Evolutionary conservation across 768 basidiomycete species (phyloP), one percentile per base, ranked within the genome.

Genomic region (Gautieria morchelliformis): DNA sequence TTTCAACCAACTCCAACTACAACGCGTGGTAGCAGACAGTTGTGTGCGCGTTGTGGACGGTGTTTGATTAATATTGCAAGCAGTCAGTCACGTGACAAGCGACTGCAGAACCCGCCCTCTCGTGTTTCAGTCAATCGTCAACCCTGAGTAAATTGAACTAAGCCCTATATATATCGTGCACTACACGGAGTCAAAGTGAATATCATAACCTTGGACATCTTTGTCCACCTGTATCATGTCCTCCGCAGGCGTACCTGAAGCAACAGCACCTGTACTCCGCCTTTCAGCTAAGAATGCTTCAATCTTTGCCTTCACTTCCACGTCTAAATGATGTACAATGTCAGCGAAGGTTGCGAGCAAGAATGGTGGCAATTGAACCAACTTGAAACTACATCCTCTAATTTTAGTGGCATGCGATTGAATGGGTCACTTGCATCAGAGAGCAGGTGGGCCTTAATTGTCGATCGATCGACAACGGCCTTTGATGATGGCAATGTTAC

Each of bases 381-480:
- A 92, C 93, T 71, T 27, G 90, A 81, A 58, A 84, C 67, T 14
- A 94, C 85, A 11, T 94, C 88, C 55, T 87, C 87, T 61, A 93
- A 82, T 10, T 74, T 69, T 27, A 96, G 74, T 1, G 95, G 91
- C 35, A 77, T 74, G 30, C 96, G 85, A 70, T 97, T 99, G 80
- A 98, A 99, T 1, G 96, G 96, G 70, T 99, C 96, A 53, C 83
- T 89, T 17, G 84, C 71, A 64, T 96, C 94, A 0, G 93, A 95
- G 19, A 99, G 74, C 37, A 97, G 73, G 68, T 96, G 93, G 1
- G 93, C 88, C 65, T 95, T 95, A 75, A 99, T 98, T 2, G 94
- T 97, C 1, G 87, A 77, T 22, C 89, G 82, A 69, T 99, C 96
- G 44, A 99, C 68, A 35, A 89, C 78, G 0, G 81, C 74, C 53